Evolutionary conservation across 148 eudicot genomes (phyloP), one percentile per base, ranked within the genome.

Genomic region (Silene conica): DNA sequence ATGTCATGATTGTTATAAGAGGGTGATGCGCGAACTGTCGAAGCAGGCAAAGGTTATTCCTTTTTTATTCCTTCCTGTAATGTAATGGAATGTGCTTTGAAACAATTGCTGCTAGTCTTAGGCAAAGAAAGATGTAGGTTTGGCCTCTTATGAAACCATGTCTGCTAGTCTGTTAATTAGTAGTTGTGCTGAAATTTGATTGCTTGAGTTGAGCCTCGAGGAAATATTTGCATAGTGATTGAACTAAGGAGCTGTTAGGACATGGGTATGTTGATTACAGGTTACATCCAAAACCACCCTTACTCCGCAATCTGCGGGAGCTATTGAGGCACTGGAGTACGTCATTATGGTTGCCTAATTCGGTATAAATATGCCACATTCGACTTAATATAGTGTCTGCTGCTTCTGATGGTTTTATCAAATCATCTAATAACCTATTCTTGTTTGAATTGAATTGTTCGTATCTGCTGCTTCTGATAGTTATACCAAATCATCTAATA

Each of bases 1-100:
- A 69, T 96, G 99, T 56, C 89, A 87, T 58, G 96, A 96, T 82
- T 89, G 92, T 67, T 90, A 90, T 82, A 82, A 73, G 73, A 81
- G 74, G 74, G 85, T 96, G 75, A 67, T 96, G 69, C 80, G 76
- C 41, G 94, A 96, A 84, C 77, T 89, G 59, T 83, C 77, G 75
- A 96, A 90, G 86, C 79, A 72, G 41, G 80, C 96, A 4, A 92
- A 96, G 99, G 99, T 96, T 78, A 28, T 78, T 28, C 65, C 72
- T 76, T 43, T 75, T 46, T 16, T 59, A 23, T 63, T 43, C 67
- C 57, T 71, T 38, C 34, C n/a, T n/a, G n/a, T n/a, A n/a, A n/a
- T n/a, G n/a, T n/a, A n/a, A n/a, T n/a, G n/a, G n/a, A n/a, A n/a
- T n/a, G n/a, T n/a, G n/a, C 4, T 31, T 31, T 31, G 28, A 67